Conservation (phyloP, 2,329 filamentous ascomycete genomes). For the Helotiales sp. region DNA sequence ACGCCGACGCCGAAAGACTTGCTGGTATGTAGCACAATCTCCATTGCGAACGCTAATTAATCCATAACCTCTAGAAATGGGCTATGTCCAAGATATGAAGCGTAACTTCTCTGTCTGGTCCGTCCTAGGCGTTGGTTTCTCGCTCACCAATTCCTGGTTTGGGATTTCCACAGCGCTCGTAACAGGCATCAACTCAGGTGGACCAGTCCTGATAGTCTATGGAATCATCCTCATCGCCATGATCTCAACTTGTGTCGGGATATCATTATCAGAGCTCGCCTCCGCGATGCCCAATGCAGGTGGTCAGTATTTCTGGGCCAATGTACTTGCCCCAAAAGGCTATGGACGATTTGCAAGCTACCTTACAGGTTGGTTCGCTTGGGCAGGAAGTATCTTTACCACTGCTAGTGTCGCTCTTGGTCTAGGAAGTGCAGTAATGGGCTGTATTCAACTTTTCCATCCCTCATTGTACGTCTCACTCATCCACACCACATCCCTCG, state of each 20-base stretch:
- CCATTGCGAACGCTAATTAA: neutral
- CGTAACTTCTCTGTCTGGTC: conserved; percentile 44
- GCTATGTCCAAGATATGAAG: conserved; percentile 38
- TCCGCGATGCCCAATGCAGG: conserved; percentile 44
- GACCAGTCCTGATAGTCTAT: conserved; percentile 41
- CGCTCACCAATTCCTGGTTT: conserved; percentile 45
- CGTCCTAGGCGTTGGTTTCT: conserved; percentile 44
- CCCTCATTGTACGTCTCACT: conserved; percentile 47
- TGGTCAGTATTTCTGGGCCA: conserved; percentile 47
- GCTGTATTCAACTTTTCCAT: conserved; percentile 52
- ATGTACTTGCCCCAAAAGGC: conserved; percentile 40
- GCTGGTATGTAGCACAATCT: conserved; percentile 2
- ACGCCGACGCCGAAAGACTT: conserved; percentile 1
- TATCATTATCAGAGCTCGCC: conserved; percentile 43
- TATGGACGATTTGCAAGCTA: conserved; percentile 41
- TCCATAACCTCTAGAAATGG: conserved; percentile 11
- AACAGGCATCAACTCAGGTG: conserved; percentile 44
- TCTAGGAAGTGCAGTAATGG: conserved; percentile 47
- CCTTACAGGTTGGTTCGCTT: conserved; percentile 49
- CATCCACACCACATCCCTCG: neutral
- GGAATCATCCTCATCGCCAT: conserved; percentile 43
- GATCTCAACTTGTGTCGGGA: conserved; percentile 42
- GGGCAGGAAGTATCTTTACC: conserved; percentile 55
- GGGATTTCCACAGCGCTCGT: conserved; percentile 34
- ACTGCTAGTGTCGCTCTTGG: conserved; percentile 51